phyloP scores from a whole-genome alignment of 2,329 filamentous ascomycete genomes.

The Clonostachys byssicola region DNA sequence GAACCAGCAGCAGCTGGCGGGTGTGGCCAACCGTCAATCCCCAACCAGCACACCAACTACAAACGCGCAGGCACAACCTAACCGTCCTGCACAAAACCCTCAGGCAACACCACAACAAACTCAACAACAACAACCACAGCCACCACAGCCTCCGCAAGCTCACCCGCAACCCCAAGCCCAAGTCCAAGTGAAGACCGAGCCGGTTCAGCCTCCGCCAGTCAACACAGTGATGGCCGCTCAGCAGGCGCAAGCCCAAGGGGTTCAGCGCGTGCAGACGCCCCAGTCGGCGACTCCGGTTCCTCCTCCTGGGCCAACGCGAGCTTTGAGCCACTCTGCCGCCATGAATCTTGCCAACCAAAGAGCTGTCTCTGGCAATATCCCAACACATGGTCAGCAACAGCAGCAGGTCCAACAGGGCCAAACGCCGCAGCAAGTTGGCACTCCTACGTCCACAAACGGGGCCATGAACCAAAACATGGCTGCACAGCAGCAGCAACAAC shows the following conservation, averaged over 20 bases:
- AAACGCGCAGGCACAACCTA: too few species aligned
- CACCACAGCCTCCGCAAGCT: neutral
- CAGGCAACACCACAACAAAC: neutral
- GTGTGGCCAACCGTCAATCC: neutral
- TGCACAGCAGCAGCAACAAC: constrained; percentile 4
- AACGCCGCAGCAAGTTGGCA: constrained; percentile 10
- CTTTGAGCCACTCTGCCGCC: constrained; percentile 6
- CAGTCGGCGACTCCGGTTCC: constrained; percentile 1
- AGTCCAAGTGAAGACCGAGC: too few species aligned
- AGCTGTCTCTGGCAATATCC: constrained; percentile 10
- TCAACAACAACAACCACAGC: neutral
- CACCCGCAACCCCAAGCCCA: too few species aligned
- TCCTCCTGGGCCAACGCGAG: constrained; percentile 2
- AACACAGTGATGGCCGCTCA: neutral
- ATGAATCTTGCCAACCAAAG: constrained; percentile 6
- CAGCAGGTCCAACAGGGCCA: constrained; percentile 4
- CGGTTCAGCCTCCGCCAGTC: too few species aligned
- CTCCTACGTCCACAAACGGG: neutral
- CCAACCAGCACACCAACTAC: neutral
- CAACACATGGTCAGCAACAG: constrained; percentile 9
- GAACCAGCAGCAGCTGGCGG: neutral
- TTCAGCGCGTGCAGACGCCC: neutral
- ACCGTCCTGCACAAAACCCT: neutral
- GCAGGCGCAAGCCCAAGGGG: neutral
- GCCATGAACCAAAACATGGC: neutral